These are phyloP conservation scores for Candida wancherniae DNA, from an alignment of 805 yeast species.

Conservation along the genomic window DNA sequence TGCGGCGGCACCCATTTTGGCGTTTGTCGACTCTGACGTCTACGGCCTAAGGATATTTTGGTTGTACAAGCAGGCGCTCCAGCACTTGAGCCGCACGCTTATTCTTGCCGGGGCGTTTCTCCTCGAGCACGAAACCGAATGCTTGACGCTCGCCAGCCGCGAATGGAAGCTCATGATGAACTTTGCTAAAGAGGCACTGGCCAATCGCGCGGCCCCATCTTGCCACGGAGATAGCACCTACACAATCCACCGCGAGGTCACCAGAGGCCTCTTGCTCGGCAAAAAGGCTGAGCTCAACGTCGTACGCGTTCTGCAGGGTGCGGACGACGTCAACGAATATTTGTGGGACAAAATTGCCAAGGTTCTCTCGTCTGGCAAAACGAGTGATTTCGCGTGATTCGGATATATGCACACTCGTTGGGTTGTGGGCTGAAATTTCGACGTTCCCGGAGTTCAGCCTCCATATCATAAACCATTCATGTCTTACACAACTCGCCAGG, in stretches of 20 bases:
- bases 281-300: slow-evolving; percentile 58
- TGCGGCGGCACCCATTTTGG: slow-evolving; percentile 6
- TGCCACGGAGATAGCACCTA: no score
- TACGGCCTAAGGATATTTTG: slow-evolving; percentile 16
- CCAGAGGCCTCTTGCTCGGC: slow-evolving; percentile 46
- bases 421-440: no score
- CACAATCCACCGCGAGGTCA: slow-evolving; percentile 41
- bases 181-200: slow-evolving; percentile 7
- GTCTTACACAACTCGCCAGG: slow-evolving; percentile 84
- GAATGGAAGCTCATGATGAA: slow-evolving; percentile 13
- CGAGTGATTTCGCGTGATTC: slow-evolving; percentile 15
- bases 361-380: background rate
- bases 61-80: slow-evolving; percentile 7
- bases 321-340: slow-evolving; percentile 7
- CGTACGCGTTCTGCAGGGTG: slow-evolving; percentile 16
- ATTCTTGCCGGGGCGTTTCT: slow-evolving; percentile 14
- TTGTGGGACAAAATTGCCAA: slow-evolving; percentile 13
- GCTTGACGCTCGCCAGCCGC: slow-evolving; percentile 10
- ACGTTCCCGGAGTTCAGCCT: no score
- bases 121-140: slow-evolving; percentile 12
- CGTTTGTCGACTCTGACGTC: slow-evolving; percentile 18
- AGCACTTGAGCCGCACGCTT: slow-evolving; percentile 1
- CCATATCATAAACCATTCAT: no score
- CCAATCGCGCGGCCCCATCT: no score
- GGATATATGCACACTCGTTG: slow-evolving; percentile 12